Conservation (phyloP, 495 filamentous ascomycete genomes). For the Hypomontagnella submonticulosa region DNA sequence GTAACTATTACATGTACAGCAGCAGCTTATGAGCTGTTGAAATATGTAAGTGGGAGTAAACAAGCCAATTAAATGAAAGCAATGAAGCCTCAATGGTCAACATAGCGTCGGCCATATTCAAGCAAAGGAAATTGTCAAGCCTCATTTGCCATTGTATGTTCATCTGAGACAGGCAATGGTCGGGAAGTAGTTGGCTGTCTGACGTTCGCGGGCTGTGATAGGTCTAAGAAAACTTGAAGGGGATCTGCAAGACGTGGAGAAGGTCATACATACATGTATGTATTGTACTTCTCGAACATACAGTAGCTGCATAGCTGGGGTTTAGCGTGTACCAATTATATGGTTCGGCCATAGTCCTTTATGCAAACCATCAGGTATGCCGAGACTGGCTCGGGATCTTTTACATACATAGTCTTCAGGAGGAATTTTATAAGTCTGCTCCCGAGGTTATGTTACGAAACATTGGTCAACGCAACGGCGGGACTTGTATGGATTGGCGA, state of each 20-base stretch:
- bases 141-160: conserved; percentile 20
- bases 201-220: conserved; percentile 12
- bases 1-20: neutral
- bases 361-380: conserved; percentile 19
- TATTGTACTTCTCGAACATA: neutral
- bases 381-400: too few species aligned
- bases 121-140: conserved; percentile 11
- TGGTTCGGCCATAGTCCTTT: conserved; percentile 12
- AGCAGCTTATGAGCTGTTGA: neutral
- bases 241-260: conserved; percentile 6
- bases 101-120: conserved; percentile 9
- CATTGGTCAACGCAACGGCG: too few species aligned
- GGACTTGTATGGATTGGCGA: too few species aligned
- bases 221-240: conserved; percentile 8
- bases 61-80: conserved; percentile 5
- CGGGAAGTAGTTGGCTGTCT: conserved; percentile 18
- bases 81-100: conserved; percentile 5
- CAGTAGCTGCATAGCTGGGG: too few species aligned
- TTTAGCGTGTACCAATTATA: conserved; percentile 24
- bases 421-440: too few species aligned
- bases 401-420: too few species aligned
- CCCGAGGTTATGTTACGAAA: too few species aligned
- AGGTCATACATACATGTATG: conserved; percentile 5
- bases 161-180: conserved; percentile 34
- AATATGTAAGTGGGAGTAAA: neutral